Base-by-base conservation (phyloP, 352 stramenopile genomes). In the Elongisporangium senticosum region DNA sequence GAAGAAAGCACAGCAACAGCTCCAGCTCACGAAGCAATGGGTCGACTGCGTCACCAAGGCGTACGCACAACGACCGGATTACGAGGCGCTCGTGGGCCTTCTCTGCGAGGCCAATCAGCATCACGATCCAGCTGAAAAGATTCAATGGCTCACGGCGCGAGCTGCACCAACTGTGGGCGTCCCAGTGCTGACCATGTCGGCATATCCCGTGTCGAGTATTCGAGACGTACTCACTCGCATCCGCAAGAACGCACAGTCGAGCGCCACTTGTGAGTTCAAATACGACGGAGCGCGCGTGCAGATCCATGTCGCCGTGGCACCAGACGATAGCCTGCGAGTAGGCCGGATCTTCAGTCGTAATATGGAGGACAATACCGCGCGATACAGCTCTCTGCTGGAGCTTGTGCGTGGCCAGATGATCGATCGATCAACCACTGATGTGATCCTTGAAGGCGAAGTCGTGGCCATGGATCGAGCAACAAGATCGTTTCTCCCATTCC, bases 281-380 rank as follows among this genome's bases (percentile, higher is more conserved):
- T 94, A 94, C 59, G 84, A 94, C 63, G 84, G 84, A 20, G 84
- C 82, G 2, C 80, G 84, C 17, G 79, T 94, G 17, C 84, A 94
- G 51, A 67, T 92, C 14, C 84, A 94, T 58, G 58, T 87, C 40
- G 62, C 65, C 11, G 11, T 72, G n/a, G 22, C 52, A 15, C 19
- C 49, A n/a, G 28, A 22, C 20, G 20, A 15, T 43, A 43, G 33
- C 17, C 13, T 43, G 3, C 33, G 24, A 3, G 54, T 73, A 14
- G 37, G 70, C n/a, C 74, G 74, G 33, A 79, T 94, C 33, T 94
- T 94, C 64, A 94, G 84, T 58, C 80, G 84, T 24, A 94, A 92
- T 60, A 88, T 91, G 76, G 84, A 94, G 50, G 74, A 90, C 55
- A 79, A 86, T 33, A 91, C 84, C 2, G 71, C 77, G 0, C 76